Conservation (phyloP, 176 grass and related monocot species). For the Oryza nivara region DNA sequence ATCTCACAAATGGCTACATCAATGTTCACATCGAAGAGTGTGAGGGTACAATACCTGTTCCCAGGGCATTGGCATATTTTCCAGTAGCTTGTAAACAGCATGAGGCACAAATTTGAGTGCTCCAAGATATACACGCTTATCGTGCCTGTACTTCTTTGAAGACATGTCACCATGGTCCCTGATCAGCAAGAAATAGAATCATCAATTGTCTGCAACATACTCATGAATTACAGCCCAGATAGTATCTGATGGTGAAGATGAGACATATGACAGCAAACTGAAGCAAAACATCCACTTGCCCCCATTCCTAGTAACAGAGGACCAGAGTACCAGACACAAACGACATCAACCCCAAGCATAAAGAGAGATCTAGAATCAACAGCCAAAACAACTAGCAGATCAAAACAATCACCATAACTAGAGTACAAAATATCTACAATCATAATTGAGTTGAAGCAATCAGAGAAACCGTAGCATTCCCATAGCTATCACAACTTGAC, state of each 20-base stretch:
- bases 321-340: not conserved
- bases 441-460: not conserved
- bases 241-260: not conserved
- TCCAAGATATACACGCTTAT: constrained; percentile 96
- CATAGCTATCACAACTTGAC: not conserved
- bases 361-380: not conserved
- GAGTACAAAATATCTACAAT: not conserved
- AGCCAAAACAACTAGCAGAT: not conserved
- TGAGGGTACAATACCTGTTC: constrained; percentile 61
- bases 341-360: not conserved
- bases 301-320: not conserved
- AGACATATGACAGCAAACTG: not conserved
- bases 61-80: constrained; percentile 99
- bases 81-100: constrained; percentile 90
- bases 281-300: not conserved
- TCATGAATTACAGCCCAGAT: not conserved
- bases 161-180: constrained; percentile 99
- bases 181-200: constrained; percentile 7
- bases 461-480: not conserved
- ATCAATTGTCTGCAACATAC: not conserved
- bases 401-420: not conserved
- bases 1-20: not conserved
- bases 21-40: not conserved
- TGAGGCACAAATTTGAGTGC: constrained; percentile 97
- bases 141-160: constrained; percentile 97